Base-by-base conservation (phyloP, 805 yeast species). In the Myxozyma mucilagina region DNA sequence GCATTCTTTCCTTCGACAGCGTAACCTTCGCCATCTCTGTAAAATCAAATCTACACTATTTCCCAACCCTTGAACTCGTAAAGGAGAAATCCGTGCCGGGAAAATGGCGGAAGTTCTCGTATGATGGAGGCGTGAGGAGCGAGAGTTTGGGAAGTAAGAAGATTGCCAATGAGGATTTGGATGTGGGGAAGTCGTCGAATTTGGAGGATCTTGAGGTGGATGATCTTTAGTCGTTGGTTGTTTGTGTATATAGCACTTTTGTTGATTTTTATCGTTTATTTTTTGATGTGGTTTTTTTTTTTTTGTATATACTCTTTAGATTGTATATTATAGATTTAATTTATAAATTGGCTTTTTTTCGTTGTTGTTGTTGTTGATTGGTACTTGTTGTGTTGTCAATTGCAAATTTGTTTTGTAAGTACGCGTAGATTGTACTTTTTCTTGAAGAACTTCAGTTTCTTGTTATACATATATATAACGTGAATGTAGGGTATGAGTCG, bases 41-140 rank as follows among this genome's bases (percentile, higher is more conserved):
- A 67, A 89, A 90, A 75, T 89, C 96, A 0, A 90, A 89, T 73
- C 88, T 89, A 70, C 97, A 91, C 71, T 91, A 91, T 71, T 91
- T 90, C 75, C 83, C 84, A n/a, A 82, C 85, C 1, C 67, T 76
- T 11, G 83, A 81, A 65, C 66, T 82, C 16, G 65, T 65, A n/a
- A 60, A 58, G 53, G 64, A 60, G 49, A 48, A 36, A 18, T 20
- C 31, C 20, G 55, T 36, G 29, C 50, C 60, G 3, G 66, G 64
- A 14, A 47, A 13, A 10, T 63, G 66, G 66, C 16, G 50, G 9
- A 51, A 54, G 45, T 56, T 42, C 16, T 36, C 51, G 20, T 63
- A 63, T 38, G 58, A 24, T 7, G 53, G 52, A 14, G 65, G 65
- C n/a, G 59, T 47, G 20, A 52, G 63, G 34, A 36, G 47, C 6